Evolutionary conservation across 2,329 filamentous ascomycete species (phyloP), one percentile per base, ranked within the genome.

Genomic region (Venturia nashicola): DNA sequence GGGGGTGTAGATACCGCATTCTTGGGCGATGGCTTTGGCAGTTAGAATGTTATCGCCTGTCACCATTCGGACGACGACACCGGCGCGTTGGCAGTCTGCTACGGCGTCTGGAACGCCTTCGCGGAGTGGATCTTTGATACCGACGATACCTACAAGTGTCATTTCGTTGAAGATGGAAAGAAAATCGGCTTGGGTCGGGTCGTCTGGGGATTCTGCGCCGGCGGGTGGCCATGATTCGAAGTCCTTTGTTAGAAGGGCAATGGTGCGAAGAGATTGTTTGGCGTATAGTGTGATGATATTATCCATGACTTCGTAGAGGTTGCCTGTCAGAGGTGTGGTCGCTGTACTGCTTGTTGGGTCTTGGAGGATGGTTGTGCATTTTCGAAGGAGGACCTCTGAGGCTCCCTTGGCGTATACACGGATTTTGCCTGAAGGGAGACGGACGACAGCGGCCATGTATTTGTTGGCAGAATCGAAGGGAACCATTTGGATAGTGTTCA

Each of bases 31-130:
- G 32, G 89, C 87, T 72, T 88, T 84, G 1, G 89, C 89, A 7
- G 89, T 93, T 65, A 89, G 77, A 68, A 88, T 84, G 76, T 93
- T 92, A 76, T 93, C 89, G 67, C 89, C 89, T 5, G 89, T 93
- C 2, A 93, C 89, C 89, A 93, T 93, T 70, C 89, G 87, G n/a
- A 92, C 88, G 66, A 87, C 83, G 12, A 93, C 89, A 65, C 89
- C 89, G 5, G 89, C 89, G 64, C 82, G 80, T 72, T 92, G 88
- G 71, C 89, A 92, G 65, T 86, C 80, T 65, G 78, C 79, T 39
- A 93, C 89, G 16, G 89, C 88, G 62, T 90, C 84, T 1, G 80
- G 80, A 20, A 92, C 89, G 66, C 88, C 89, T 0, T 83, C 80
- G 66, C 89, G 87, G 12, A 92, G 81, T 48, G 89, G 89, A 72